A percentile compares a stretch with the other conserved stretches of the same genome.
phyloP scores from a whole-genome alignment of 192 early-diverging fungal species.

The Backusella luteola region DNA sequence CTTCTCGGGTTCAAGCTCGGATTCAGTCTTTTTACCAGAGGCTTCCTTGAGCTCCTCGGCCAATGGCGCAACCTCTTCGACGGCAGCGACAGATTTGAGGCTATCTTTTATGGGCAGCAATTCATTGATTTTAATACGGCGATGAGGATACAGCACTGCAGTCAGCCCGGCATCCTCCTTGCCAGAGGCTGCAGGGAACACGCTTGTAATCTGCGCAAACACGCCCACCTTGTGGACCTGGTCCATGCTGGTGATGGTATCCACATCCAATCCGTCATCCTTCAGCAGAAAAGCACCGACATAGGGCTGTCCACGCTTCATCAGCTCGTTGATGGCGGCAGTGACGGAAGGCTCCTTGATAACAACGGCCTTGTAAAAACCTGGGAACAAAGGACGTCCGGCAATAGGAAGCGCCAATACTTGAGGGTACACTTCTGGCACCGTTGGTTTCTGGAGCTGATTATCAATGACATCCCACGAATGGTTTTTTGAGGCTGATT shows the following conservation, averaged over 20 bases:
- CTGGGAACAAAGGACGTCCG: conserved; percentile 91
- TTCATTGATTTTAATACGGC: conserved; percentile 79
- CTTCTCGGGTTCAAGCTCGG: conserved; percentile 3
- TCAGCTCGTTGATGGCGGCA: conserved; percentile 86
- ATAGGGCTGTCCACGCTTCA: conserved; percentile 94
- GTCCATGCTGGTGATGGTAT: conserved; percentile 69
- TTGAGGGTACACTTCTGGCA: conserved; percentile 92
- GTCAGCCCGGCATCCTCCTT: conserved; percentile 80
- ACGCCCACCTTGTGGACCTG: conserved; percentile 92
- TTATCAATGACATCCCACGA: conserved; percentile 58
- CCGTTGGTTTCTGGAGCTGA: conserved; percentile 69
- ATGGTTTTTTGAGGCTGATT: conserved; percentile 19
- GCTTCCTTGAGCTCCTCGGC: not conserved
- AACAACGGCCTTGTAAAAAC: conserved; percentile 97
- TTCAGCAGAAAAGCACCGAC: conserved; percentile 93
- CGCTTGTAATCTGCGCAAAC: conserved; percentile 95
- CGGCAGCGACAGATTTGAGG: conserved; percentile 12
- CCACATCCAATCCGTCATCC: conserved; percentile 84
- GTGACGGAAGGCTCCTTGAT: conserved; percentile 94
- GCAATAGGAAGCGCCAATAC: conserved; percentile 93
- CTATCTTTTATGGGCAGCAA: conserved; percentile 47
- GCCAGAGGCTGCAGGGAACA: conserved; percentile 70
- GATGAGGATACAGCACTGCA: conserved; percentile 94
- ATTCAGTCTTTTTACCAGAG: not conserved
- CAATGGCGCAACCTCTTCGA: conserved; percentile 6